These are phyloP conservation scores for Trichoderma gamsii DNA, from an alignment of 495 filamentous ascomycete species.

Conservation along the genomic window DNA sequence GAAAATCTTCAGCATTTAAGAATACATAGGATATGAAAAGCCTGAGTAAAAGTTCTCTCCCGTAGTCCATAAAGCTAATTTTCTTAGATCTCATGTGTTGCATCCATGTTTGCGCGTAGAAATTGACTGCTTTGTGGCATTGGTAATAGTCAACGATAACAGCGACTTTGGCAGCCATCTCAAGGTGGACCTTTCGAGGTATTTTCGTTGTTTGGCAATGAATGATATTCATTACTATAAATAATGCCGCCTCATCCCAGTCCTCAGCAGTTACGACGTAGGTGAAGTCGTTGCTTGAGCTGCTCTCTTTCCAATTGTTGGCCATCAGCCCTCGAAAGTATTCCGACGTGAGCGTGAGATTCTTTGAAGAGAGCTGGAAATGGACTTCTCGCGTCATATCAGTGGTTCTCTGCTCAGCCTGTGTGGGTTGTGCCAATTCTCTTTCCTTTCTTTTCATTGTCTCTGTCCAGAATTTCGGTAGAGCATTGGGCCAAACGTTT, in stretches of 20 bases:
- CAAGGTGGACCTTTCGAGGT: constrained; percentile 23
- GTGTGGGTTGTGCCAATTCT: background rate
- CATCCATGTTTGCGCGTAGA: constrained; percentile 36
- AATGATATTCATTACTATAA: background rate
- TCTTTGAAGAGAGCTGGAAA: background rate
- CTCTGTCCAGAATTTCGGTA: background rate
- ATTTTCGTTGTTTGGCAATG: background rate
- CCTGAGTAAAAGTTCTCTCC: constrained; percentile 25
- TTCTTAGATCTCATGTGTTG: constrained; percentile 19
- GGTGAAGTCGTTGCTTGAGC: background rate
- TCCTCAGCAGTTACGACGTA: background rate
- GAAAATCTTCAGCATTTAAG: background rate
- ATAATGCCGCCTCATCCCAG: background rate
- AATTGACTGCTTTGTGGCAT: constrained; percentile 31
- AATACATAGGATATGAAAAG: constrained; percentile 19
- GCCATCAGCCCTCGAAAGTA: background rate
- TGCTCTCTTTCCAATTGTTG: background rate
- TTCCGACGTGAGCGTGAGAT: background rate
- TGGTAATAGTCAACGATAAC: constrained; percentile 45
- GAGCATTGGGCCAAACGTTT: background rate
- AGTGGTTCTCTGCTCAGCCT: background rate
- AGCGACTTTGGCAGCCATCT: constrained; percentile 40
- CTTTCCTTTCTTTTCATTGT: too few relatives aligned
- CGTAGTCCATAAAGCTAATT: background rate
- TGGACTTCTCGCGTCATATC: background rate